These are phyloP conservation scores for Cladosporium sphaerospermum DNA, from an alignment of 2,329 filamentous ascomycete species.

Conservation along the genomic window DNA sequence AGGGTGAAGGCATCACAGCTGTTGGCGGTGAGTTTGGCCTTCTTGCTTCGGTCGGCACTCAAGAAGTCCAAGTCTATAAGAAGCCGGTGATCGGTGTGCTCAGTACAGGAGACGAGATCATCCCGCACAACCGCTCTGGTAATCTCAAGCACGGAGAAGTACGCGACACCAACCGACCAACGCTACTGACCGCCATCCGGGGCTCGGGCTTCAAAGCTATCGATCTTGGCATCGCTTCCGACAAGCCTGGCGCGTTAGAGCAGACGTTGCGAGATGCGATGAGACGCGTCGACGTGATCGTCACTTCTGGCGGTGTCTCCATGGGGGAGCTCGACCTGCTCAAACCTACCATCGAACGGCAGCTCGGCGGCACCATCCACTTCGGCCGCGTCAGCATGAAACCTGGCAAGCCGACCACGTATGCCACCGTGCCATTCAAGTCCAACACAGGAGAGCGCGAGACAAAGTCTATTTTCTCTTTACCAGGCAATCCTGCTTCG, in stretches of 20 bases:
- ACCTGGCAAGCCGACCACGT: slow-evolving; percentile 94
- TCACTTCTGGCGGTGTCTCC: slow-evolving; percentile 90
- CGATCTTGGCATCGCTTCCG: slow-evolving; percentile 79
- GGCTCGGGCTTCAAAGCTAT: slow-evolving; percentile 72
- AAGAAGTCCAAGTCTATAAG: slow-evolving; percentile 64
- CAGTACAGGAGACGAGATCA: slow-evolving; percentile 92
- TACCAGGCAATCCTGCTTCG: slow-evolving; percentile 90
- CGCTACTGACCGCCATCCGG: slow-evolving; percentile 69
- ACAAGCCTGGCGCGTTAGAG: slow-evolving; percentile 69
- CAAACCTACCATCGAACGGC: slow-evolving; percentile 89
- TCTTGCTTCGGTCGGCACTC: slow-evolving; percentile 74
- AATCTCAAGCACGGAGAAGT: slow-evolving; percentile 73
- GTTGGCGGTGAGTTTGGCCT: slow-evolving; percentile 88
- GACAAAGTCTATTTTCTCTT: slow-evolving; percentile 71
- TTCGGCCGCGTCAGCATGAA: slow-evolving; percentile 98
- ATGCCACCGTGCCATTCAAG: slow-evolving; percentile 75
- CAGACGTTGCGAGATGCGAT: slow-evolving; percentile 69
- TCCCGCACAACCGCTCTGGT: slow-evolving; percentile 61
- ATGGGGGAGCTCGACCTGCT: slow-evolving; percentile 97
- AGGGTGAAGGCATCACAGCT: slow-evolving; percentile 76
- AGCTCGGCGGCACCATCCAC: slow-evolving; percentile 85
- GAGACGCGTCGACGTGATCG: slow-evolving; percentile 68
- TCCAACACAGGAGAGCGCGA: slow-evolving; percentile 47
- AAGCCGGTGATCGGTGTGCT: slow-evolving; percentile 77
- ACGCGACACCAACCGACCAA: slow-evolving; percentile 85